Evolutionary conservation across 1,284 basidiomycete species (phyloP).

Genomic region (Tilletia setariae): DNA sequence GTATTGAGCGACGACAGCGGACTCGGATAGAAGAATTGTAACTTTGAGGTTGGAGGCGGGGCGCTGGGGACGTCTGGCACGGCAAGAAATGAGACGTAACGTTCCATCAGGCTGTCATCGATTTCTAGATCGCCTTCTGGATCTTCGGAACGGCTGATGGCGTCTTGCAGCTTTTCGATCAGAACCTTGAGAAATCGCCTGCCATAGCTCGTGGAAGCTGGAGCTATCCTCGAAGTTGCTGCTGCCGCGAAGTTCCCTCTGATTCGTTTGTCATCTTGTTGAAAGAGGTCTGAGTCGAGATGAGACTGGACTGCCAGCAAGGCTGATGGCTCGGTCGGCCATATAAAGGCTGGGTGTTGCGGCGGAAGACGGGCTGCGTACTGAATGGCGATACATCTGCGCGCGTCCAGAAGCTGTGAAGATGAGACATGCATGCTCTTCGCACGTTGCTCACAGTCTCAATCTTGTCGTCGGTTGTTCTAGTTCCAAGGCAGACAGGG

Average conservation of each 20-base stretch:
- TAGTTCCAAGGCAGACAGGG: no score
- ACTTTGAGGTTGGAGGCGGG: neutral
- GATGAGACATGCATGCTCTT: no score
- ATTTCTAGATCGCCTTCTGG: conserved; percentile 30
- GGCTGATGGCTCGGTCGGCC: conserved; percentile 17
- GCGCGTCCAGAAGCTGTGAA: neutral
- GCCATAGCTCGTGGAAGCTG: conserved; percentile 25
- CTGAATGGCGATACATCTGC: conserved; percentile 17
- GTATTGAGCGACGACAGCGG: neutral
- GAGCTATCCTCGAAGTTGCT: neutral
- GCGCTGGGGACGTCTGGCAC: neutral
- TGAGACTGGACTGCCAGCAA: conserved; percentile 25
- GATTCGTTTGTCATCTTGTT: neutral
- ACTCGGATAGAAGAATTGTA: neutral
- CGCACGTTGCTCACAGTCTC: no score
- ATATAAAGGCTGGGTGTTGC: conserved; percentile 17
- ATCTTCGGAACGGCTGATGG: conserved; percentile 25
- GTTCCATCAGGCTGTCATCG: conserved; percentile 28
- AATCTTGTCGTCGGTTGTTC: no score
- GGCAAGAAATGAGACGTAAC: conserved; percentile 23
- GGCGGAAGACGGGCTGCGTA: conserved; percentile 23
- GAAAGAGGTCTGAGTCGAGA: conserved; percentile 27
- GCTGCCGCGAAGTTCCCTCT: no score
- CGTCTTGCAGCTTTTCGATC: conserved; percentile 26
- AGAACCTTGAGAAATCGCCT: conserved; percentile 31